phyloP scores from a whole-genome alignment of 257 asterid species.

The Petrea volubilis region DNA sequence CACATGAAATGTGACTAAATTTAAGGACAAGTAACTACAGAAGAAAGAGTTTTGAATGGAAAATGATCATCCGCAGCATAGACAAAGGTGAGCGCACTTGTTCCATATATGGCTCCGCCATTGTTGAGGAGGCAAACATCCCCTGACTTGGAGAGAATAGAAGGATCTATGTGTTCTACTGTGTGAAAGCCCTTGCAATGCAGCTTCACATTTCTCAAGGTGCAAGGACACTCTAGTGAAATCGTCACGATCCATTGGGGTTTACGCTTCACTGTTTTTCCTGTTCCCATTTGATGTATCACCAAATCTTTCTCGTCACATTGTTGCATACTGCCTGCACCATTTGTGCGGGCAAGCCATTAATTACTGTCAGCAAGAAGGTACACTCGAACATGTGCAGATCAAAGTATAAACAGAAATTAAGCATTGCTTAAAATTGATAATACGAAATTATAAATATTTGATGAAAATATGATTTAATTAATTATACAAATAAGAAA shows the following conservation, averaged over 20 bases:
- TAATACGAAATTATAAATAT: no score
- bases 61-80: not conserved
- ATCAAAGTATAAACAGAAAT: no score
- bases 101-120: not conserved
- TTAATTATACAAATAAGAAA: no score
- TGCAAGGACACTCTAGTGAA: not conserved
- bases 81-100: not conserved
- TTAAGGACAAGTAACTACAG: not conserved
- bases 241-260: not conserved
- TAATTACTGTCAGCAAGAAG: no score
- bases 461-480: no score
- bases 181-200: not conserved
- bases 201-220: not conserved
- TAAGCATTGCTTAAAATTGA: no score
- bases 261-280: not conserved
- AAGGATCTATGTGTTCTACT: not conserved
- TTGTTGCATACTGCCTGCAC: not conserved
- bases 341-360: no score
- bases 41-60: not conserved
- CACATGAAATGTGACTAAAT: no score
- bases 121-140: not conserved
- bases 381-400: no score
- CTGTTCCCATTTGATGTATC: not conserved
- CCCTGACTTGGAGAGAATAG: not conserved
- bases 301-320: not conserved